Evolutionary conservation across 2,329 filamentous ascomycete genomes (phyloP), one percentile per base, ranked within the genome.

Genomic region (Cercospora sesami): DNA sequence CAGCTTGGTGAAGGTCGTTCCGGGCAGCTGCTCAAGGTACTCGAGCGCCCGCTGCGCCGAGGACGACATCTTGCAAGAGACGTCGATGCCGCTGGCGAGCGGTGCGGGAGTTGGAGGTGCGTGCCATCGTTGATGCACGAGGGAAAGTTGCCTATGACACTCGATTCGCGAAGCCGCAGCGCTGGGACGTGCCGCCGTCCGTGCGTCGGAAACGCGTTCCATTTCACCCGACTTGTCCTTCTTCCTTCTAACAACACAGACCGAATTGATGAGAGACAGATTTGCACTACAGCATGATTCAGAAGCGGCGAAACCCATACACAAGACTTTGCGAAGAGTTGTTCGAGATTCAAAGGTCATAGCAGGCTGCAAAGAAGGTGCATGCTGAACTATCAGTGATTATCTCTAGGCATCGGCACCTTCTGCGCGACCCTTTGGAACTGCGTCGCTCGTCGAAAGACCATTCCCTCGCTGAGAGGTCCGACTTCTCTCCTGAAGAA

Each of bases 11-110:
- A 98, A 97, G 39, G 93, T 96, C 51, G 91, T 93, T 71, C 94
- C 93, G 60, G 92, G 92, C 76, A 96, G 90, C 79, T 90, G 89
- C 86, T 98, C 94, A 79, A 98, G 90, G 81, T 97, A 98, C 78
- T 97, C 94, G 78, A 94, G 91, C 65, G 87, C 86, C 72, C 87
- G 86, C 71, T 84, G 84, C 63, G 86, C 86, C 64, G 87, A 84
- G 79, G 75, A 74, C 65, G 78, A 75, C 76, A 81, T 81, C 74
- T 71, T 73, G 73, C 74, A 30, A 57, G 60, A 21, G 66, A 31
- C 63, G 59, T 64, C 58, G 67, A 42, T 55, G 67, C 63, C 67
- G 64, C 61, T 61, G 69, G 60, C 66, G 61, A 65, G 66, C 69
- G 61, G 65, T 51, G 45, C 53, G n/a, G 53, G 63, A 21, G 60